These are phyloP conservation scores for Avena eriantha DNA, from an alignment of 176 grass and related monocot species.

Conservation along the genomic window DNA sequence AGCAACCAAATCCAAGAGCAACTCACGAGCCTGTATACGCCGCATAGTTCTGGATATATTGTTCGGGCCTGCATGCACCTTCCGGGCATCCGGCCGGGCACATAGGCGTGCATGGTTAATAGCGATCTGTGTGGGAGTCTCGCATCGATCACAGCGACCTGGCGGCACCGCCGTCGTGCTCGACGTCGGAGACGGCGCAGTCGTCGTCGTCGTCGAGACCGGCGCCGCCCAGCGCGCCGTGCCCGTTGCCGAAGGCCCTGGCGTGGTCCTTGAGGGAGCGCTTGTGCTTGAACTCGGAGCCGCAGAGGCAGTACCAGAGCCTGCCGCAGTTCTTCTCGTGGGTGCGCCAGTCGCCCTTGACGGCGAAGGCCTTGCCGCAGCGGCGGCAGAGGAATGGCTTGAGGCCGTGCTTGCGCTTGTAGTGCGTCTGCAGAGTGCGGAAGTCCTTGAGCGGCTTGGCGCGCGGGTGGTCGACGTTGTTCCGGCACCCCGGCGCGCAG, in stretches of 20 bases:
- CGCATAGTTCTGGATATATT: neutral
- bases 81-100: neutral
- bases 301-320: slow-evolving; percentile 86
- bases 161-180: slow-evolving; percentile 43
- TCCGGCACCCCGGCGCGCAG: slow-evolving; percentile 80
- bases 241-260: slow-evolving; percentile 66
- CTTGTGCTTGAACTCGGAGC: slow-evolving; percentile 89
- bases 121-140: neutral
- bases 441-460: slow-evolving; percentile 98
- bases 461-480: slow-evolving; percentile 95
- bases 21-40: neutral
- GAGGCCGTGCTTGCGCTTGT: slow-evolving; percentile 90
- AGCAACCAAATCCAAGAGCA: slow-evolving; percentile 27
- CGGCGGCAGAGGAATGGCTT: slow-evolving; percentile 97
- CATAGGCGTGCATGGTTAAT: neutral
- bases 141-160: neutral
- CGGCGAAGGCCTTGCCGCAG: slow-evolving; percentile 90
- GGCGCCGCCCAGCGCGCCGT: slow-evolving; percentile 45
- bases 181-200: slow-evolving; percentile 51
- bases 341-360: slow-evolving; percentile 95
- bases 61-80: neutral
- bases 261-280: slow-evolving; percentile 84
- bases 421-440: slow-evolving; percentile 97
- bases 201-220: slow-evolving; percentile 57
- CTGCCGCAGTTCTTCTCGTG: slow-evolving; percentile 99